Conservation (phyloP, 1,284 basidiomycete species). For the Ganoderma multipileum region DNA sequence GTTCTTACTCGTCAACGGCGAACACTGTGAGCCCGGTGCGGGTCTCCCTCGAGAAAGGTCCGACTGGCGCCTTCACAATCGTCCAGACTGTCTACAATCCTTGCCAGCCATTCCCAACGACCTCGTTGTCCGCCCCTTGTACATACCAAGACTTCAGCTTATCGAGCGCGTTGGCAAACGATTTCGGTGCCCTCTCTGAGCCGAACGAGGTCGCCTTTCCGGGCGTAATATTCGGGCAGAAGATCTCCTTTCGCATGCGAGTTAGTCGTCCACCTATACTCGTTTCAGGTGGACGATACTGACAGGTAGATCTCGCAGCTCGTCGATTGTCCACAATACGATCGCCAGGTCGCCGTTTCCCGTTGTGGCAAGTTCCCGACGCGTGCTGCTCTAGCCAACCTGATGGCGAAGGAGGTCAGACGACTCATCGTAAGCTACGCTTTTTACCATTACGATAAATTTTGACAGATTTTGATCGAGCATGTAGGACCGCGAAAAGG, state of each 20-base stretch:
- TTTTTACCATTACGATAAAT: neutral
- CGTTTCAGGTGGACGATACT: neutral
- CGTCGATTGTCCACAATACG: slow-evolving; percentile 6
- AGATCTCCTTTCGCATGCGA: slow-evolving; percentile 8
- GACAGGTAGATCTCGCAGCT: neutral
- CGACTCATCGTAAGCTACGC: neutral
- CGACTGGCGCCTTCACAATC: neutral
- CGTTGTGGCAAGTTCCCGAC: neutral
- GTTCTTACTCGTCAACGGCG: neutral
- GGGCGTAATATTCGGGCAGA: neutral
- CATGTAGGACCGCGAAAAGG: neutral
- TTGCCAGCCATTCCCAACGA: neutral
- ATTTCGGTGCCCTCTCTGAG: neutral
- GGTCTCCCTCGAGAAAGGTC: neutral
- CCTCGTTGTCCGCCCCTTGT: neutral
- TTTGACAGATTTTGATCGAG: neutral
- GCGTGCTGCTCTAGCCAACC: neutral
- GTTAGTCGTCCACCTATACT: neutral
- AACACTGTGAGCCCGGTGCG: neutral
- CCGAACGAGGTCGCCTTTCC: slow-evolving; percentile 6
- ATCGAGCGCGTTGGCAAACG: neutral
- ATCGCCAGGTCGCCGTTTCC: slow-evolving; percentile 1
- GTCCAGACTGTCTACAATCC: neutral
- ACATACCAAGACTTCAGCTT: neutral
- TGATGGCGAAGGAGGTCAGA: slow-evolving; percentile 3